A percentile compares a stretch with the other conserved stretches of the same genome.
Conservation (phyloP, 805 yeast species). For the Ogataea haglerorum region DNA sequence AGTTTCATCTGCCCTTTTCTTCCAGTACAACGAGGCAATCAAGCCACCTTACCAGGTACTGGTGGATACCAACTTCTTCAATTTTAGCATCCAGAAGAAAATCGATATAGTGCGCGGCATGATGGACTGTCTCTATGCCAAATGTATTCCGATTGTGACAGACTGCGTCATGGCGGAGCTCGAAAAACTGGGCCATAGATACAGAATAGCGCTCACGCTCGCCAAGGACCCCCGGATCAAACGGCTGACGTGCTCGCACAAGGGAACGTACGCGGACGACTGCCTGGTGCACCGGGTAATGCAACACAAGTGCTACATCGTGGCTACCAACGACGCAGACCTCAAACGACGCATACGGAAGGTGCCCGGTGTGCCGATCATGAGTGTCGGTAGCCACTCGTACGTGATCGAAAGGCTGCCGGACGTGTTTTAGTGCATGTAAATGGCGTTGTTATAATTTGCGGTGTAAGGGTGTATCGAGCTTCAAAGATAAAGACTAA, state of each 20-base stretch:
- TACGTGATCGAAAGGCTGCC: conserved; percentile 94
- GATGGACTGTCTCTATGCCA: conserved; percentile 94
- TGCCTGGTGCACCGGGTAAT: conserved; percentile 89
- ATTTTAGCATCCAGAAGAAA: conserved; percentile 93
- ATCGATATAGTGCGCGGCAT: conserved; percentile 92
- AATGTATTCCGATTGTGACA: conserved; percentile 91
- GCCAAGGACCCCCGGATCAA: conserved; percentile 93
- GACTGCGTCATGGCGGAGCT: conserved; percentile 98
- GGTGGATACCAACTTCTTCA: conserved; percentile 94
- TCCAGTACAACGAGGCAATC: conserved; percentile 89
- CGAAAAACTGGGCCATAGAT: conserved; percentile 93
- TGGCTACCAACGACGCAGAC: conserved; percentile 98
- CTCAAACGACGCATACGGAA: conserved; percentile 90
- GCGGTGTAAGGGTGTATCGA: conserved; percentile 9
- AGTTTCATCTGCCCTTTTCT: conserved; percentile 91
- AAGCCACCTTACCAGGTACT: conserved; percentile 98
- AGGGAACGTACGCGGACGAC: conserved; percentile 98
- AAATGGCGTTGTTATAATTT: neutral
- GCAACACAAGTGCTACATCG: conserved; percentile 95
- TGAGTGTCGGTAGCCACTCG: conserved; percentile 93
- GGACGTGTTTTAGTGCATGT: conserved; percentile 61
- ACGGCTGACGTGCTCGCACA: conserved; percentile 84
- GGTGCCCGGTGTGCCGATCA: conserved; percentile 93
- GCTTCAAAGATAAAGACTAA: neutral
- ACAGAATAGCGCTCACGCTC: conserved; percentile 84